phyloP scores from a whole-genome alignment of 1,139 yeast species.

The Yamadazyma friedrichii region DNA sequence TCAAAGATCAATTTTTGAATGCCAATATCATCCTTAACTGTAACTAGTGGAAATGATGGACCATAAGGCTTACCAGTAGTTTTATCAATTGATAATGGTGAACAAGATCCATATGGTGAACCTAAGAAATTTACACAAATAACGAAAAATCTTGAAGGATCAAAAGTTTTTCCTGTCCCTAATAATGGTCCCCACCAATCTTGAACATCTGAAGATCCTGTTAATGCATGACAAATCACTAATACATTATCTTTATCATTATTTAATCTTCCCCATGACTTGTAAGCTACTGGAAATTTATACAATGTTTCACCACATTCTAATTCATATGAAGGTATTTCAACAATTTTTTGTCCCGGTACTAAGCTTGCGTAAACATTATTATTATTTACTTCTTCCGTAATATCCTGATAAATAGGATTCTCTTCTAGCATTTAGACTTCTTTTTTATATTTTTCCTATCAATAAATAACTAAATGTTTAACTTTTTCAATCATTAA shows the following conservation, averaged over 20 bases:
- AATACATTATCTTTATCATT: conserved; percentile 67
- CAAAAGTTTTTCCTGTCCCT: conserved; percentile 86
- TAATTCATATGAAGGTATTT: conserved; percentile 70
- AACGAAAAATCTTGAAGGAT: conserved; percentile 81
- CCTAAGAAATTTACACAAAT: conserved; percentile 89
- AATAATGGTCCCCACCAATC: conserved; percentile 99
- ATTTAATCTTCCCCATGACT: conserved; percentile 89
- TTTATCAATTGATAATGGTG: conserved; percentile 79
- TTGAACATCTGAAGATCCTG: conserved; percentile 91
- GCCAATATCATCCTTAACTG: conserved; percentile 85
- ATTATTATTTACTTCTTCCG: conserved; percentile 43
- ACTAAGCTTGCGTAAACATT: conserved; percentile 78
- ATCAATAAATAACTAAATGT: conserved; percentile 5
- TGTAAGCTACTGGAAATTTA: conserved; percentile 89
- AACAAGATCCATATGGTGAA: conserved; percentile 94
- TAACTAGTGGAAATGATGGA: conserved; percentile 90
- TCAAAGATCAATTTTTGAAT: conserved; percentile 76
- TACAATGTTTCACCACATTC: conserved; percentile 79
- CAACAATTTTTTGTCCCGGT: conserved; percentile 75
- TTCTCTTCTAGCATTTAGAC: conserved; percentile 3
- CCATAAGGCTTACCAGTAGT: conserved; percentile 78
- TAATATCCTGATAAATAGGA: conserved; percentile 32
- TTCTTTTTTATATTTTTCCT: not conserved
- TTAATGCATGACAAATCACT: conserved; percentile 90
- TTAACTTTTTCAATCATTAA: conserved; percentile 3